Evolutionary conservation across 31 red algal genomes (phyloP), one percentile per base, ranked within the genome.

Genomic region (Odonthalia washingtoniensis): DNA sequence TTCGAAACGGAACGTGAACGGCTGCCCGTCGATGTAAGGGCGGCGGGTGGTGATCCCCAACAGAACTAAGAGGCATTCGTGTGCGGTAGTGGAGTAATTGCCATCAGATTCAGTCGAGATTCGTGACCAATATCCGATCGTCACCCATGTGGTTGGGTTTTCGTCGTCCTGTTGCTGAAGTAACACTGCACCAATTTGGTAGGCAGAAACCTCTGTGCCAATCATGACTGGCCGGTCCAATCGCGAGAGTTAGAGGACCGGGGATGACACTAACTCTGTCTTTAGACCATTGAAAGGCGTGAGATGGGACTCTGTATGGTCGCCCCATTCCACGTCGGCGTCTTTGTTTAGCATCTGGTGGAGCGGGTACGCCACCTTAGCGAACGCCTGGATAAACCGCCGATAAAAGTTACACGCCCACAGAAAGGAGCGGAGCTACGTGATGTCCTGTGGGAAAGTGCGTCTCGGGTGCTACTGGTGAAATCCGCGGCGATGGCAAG

Each of bases 391-490:
- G 35, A 88, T 33, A 27, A 88, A 88, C 41, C 85, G 57, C n/a
- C 73, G 2, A 73, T 67, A 88, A 1, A 88, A 43, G 74, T 88
- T 88, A n/a, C 46, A 88, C 32, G 44, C 39, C 3, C 74, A 43
- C 27, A 88, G 26, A 64, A 88, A 79, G 65, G 46, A n/a, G n/a
- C n/a, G n/a, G n/a, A n/a, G n/a, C n/a, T n/a, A n/a, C n/a, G n/a
- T n/a, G n/a, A n/a, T n/a, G n/a, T n/a, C n/a, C n/a, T n/a, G n/a
- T n/a, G n/a, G n/a, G n/a, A n/a, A n/a, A n/a, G n/a, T n/a, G n/a
- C n/a, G n/a, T n/a, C n/a, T n/a, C n/a, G n/a, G n/a, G n/a, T n/a
- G n/a, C n/a, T n/a, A n/a, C n/a, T n/a, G n/a, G n/a, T n/a, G n/a
- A n/a, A n/a, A n/a, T n/a, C n/a, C n/a, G n/a, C n/a, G n/a, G n/a